Base-by-base conservation (phyloP, 2,329 filamentous ascomycete genomes). In the Fusarium burgessii region DNA sequence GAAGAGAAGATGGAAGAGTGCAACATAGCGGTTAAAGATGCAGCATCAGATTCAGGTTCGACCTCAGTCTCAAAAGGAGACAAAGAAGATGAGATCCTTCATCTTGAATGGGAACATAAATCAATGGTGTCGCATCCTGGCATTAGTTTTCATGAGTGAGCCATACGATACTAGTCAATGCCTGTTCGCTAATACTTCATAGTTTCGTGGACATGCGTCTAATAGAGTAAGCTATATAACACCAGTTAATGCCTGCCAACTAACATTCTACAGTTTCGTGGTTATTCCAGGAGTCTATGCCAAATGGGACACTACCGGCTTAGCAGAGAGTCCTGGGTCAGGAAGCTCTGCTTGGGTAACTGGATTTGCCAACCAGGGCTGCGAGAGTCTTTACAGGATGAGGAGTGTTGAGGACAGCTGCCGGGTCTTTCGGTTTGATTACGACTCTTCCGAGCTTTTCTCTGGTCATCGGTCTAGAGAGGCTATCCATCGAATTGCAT, bases 261-360 rank as follows among this genome's bases (percentile, higher is more conserved):
- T 23, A 23, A 23, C 23, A 23, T 1, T n/a, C n/a, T 18, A 4
- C 1, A 63, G 60, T 10, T 60, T 51, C 6, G 10, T 63, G 0
- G 27, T 46, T 2, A 11, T 61, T 18, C 46, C 60, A 0, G 60
- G 60, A 25, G 32, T 52, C 9, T 52, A 35, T 7, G 40, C 17
- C 1, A 12, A 25, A 2, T 20, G 20, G 56, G 6, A 6, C 0
- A 20, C 4, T 1, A 23, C 46, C 5, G 20, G 23, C 2, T 23
- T 33, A 10, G 46, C 20, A 20, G 2, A 25, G 8, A 52, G 45
- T 7, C 27, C 40, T 25, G 60, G 60, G 13, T 61, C 60, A 15
- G 56, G 40, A 14, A 61, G 56, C 14, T 63, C 60, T 7, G 27
- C 56, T 2, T 61, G 60, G 60, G 33, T 63, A 0, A 5, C 8